Evolutionary conservation across 2,329 filamentous ascomycete species (phyloP).

Genomic region (Apiospora hydei): DNA sequence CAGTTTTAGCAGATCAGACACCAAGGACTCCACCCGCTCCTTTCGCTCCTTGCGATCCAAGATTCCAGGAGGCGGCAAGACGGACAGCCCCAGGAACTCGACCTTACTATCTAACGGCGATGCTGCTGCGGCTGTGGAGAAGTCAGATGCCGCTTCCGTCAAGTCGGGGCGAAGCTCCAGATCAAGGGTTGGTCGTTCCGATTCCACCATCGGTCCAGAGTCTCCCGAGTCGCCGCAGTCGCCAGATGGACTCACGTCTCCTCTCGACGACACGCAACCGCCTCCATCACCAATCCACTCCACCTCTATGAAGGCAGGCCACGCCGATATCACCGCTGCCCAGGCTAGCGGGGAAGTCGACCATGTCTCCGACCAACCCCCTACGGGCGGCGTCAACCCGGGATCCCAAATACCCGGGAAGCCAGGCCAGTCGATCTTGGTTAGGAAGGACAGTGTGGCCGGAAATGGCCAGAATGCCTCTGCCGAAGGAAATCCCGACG

Average conservation of each 20-base stretch:
- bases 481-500: conserved; percentile 51
- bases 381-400: conserved; percentile 68
- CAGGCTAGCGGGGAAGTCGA: conserved; percentile 91
- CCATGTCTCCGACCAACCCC: conserved; percentile 89
- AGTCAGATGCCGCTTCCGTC: conserved; percentile 77
- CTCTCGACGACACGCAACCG: conserved; percentile 60
- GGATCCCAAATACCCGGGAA: conserved; percentile 64
- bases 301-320: conserved; percentile 73
- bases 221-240: conserved; percentile 52
- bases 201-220: conserved; percentile 49
- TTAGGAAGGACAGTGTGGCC: conserved; percentile 77
- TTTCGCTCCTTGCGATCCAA: conserved; percentile 87
- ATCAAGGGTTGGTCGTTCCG: conserved; percentile 55
- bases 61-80: conserved; percentile 76
- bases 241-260: conserved; percentile 47
- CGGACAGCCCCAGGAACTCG: conserved; percentile 84
- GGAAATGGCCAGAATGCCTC: conserved; percentile 37
- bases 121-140: conserved; percentile 56
- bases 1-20: conserved; percentile 91
- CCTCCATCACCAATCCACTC: conserved; percentile 91
- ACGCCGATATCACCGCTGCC: conserved; percentile 80
- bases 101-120: conserved; percentile 70
- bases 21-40: conserved; percentile 88
- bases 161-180: conserved; percentile 71
- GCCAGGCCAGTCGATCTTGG: conserved; percentile 87